Conservation (phyloP, 768 basidiomycete genomes). For the Trametes meyenii region DNA sequence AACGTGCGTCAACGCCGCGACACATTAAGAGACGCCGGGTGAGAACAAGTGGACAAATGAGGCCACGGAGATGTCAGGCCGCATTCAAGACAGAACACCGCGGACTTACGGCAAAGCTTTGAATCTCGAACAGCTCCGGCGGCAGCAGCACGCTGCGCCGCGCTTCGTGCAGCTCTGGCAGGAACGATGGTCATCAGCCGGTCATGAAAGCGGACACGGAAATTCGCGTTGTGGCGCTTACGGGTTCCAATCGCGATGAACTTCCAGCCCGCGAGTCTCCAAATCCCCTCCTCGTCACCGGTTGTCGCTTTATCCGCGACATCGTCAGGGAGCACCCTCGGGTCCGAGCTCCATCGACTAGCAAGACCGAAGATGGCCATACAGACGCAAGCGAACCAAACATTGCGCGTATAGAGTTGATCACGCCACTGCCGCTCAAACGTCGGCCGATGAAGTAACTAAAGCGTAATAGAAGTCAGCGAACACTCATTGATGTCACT, state of each 20-base stretch:
- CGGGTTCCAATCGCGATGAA: conserved; percentile 62
- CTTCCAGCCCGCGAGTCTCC: conserved; percentile 60
- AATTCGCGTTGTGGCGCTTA: conserved; percentile 32
- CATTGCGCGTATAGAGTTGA: conserved; percentile 24
- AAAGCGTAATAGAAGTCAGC: not conserved
- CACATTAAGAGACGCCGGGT: conserved; percentile 4
- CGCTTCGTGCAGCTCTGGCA: conserved; percentile 51
- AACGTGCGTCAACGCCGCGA: not conserved
- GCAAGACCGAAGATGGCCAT: conserved; percentile 34
- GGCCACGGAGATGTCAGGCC: conserved; percentile 6
- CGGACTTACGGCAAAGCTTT: conserved; percentile 51
- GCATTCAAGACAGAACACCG: not conserved
- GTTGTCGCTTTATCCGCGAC: conserved; percentile 24
- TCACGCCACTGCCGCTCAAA: conserved; percentile 28
- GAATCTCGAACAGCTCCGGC: conserved; percentile 63
- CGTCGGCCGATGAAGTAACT: conserved; percentile 28
- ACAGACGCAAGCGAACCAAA: conserved; percentile 36
- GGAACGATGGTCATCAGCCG: conserved; percentile 5
- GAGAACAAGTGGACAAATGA: not conserved
- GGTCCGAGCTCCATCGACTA: conserved; percentile 33
- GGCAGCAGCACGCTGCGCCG: conserved; percentile 58
- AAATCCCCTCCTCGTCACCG: conserved; percentile 40
- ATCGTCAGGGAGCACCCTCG: conserved; percentile 28
- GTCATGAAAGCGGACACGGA: not conserved
- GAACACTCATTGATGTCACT: not conserved